These are phyloP conservation scores for Fusarium haematococcum DNA, from an alignment of 2,329 filamentous ascomycete species.

Conservation along the genomic window DNA sequence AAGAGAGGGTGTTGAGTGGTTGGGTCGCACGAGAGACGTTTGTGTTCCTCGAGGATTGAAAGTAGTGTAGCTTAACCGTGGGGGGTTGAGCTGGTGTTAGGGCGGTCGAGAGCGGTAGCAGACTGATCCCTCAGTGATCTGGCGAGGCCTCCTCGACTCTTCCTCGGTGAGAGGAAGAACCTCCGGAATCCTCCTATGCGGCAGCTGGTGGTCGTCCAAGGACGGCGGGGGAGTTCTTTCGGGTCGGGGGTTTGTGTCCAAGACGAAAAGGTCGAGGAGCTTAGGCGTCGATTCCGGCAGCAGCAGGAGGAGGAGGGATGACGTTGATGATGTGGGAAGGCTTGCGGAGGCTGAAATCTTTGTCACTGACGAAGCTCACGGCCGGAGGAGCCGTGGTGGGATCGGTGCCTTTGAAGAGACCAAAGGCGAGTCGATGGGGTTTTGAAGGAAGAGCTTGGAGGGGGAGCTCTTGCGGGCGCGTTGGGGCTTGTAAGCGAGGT, in stretches of 20 bases:
- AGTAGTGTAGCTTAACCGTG: slow-evolving; percentile 33
- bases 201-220: slow-evolving; percentile 85
- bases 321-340: slow-evolving; percentile 76
- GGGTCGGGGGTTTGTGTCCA: slow-evolving; percentile 60
- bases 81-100: slow-evolving; percentile 71
- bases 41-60: slow-evolving; percentile 2
- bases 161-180: slow-evolving; percentile 99
- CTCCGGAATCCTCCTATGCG: slow-evolving; percentile 98
- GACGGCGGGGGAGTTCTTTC: slow-evolving; percentile 64
- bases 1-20: slow-evolving; percentile 15
- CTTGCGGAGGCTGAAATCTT: slow-evolving; percentile 77
- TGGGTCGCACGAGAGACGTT: not conserved
- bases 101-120: slow-evolving; percentile 96
- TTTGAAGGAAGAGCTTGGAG: not conserved
- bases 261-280: slow-evolving; percentile 61
- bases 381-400: slow-evolving; percentile 72
- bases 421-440: slow-evolving; percentile 66
- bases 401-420: slow-evolving; percentile 72
- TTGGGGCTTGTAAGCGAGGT: not conserved
- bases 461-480: not conserved
- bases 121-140: slow-evolving; percentile 89
- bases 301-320: slow-evolving; percentile 69
- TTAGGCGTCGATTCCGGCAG: slow-evolving; percentile 61
- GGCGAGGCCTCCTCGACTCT: slow-evolving; percentile 99
- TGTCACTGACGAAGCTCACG: slow-evolving; percentile 72